phyloP scores from a whole-genome alignment of 2,329 filamentous ascomycete genomes.

The Metarhizium humberi region DNA sequence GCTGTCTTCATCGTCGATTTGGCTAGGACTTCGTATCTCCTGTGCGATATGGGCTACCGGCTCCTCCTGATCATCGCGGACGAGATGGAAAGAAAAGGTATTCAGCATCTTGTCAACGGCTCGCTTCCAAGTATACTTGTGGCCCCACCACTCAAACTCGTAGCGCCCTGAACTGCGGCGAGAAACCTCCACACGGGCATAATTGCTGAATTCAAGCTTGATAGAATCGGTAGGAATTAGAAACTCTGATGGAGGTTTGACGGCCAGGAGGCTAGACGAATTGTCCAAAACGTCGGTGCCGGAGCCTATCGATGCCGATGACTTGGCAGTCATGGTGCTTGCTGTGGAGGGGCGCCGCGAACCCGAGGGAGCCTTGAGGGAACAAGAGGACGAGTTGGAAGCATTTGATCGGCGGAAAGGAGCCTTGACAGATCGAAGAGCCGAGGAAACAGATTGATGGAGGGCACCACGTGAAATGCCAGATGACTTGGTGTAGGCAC shows the following conservation, averaged over 20 bases:
- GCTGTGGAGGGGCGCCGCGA: constrained; percentile 10
- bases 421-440: constrained; percentile 34
- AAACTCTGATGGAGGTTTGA: constrained; percentile 17
- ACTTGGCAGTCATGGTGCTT: constrained; percentile 11
- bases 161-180: constrained; percentile 67
- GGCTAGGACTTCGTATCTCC: constrained; percentile 61
- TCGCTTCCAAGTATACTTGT: constrained; percentile 75
- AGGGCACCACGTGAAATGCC: constrained; percentile 1
- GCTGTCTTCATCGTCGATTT: constrained; percentile 60
- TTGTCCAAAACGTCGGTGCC: neutral
- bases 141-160: constrained; percentile 90
- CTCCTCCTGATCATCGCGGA: constrained; percentile 49
- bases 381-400: constrained; percentile 2
- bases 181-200: constrained; percentile 79
- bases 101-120: constrained; percentile 60
- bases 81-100: constrained; percentile 69
- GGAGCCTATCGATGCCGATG: neutral
- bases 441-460: constrained; percentile 29
- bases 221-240: constrained; percentile 63
- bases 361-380: constrained; percentile 11
- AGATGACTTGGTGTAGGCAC: constrained; percentile 42
- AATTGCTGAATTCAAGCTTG: constrained; percentile 94
- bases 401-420: constrained; percentile 22
- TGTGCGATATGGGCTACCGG: constrained; percentile 80
- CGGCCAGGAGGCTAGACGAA: constrained; percentile 1